Evolutionary conservation across 805 yeast species (phyloP).

Genomic region (Suhomyces prunicola): DNA sequence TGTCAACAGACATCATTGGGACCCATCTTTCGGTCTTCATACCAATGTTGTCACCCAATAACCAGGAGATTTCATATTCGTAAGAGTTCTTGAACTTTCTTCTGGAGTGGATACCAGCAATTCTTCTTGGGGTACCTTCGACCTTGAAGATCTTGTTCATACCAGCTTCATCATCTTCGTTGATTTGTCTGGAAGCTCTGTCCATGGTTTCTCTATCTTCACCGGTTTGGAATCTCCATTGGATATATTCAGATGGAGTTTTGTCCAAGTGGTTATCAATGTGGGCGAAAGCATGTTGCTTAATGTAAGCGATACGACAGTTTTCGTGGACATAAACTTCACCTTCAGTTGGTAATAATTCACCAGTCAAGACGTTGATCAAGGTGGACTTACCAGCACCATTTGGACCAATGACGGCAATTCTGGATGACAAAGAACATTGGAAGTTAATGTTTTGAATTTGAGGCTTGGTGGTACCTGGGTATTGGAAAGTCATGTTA

Average conservation of each 20-base stretch:
- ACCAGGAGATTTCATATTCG: conserved; percentile 98
- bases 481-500: conserved; percentile 98
- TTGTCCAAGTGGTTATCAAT: conserved; percentile 97
- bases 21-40: conserved; percentile 99
- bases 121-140: conserved; percentile 98
- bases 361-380: conserved; percentile 99
- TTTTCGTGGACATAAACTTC: conserved; percentile 99
- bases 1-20: conserved; percentile 99
- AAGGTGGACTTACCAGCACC: conserved; percentile 99
- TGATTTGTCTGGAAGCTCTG: conserved; percentile 98
- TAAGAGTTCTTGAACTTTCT: conserved; percentile 99
- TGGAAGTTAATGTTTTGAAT: conserved; percentile 90
- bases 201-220: conserved; percentile 99
- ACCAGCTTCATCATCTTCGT: conserved; percentile 94
- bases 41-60: conserved; percentile 97
- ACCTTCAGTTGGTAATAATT: conserved; percentile 96
- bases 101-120: conserved; percentile 90
- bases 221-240: conserved; percentile 99
- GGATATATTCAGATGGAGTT: conserved; percentile 99
- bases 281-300: conserved; percentile 99
- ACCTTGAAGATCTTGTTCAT: conserved; percentile 99
- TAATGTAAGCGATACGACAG: conserved; percentile 99
- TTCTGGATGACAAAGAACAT: conserved; percentile 98
- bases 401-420: conserved; percentile 99
- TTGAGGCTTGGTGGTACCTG: conserved; percentile 98